Evolutionary conservation across 805 yeast species (phyloP), one percentile per base, ranked within the genome.

Genomic region (Tetrapisispora iriomotensis): DNA sequence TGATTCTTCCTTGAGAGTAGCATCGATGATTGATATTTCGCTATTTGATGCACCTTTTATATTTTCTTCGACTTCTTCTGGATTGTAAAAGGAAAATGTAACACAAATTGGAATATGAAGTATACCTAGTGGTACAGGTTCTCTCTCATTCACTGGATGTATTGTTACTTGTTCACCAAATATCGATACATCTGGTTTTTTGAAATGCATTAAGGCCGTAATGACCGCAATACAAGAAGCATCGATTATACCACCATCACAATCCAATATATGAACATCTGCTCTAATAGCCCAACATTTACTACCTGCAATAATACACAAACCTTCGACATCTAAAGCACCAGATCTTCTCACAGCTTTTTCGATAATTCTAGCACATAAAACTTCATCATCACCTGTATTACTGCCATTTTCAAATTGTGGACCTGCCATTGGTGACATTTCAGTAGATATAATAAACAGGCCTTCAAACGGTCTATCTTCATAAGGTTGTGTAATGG

Each of bases 391-490:
- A 42, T 81, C 83, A n/a, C 82, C 70, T 45, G 75, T 77, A 44
- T 71, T 70, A 22, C 74, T 67, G 22, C 78, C 79, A 49, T 75
- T 77, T 50, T 88, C 95, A 58, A 86, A 87, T 49, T 75, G 70
- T 1, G 94, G 80, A 5, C 87, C 78, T 1, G 96, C 95, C 86
- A 90, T 81, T 13, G 96, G 84, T 17, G 87, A 74, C 31, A 84
- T 76, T 53, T 92, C 97, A 2, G 95, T 82, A 36, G 82, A 75
- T 12, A 92, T 87, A 19, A 73, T 68, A 56, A 92, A 87, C 3
- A 82, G 53, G 1, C 98, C 98, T 60, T 92, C 98, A 56, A 85
- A 90, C 0, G 96, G 96, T 39, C 95, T 70, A 48, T 88, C 94
- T 36, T 86, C 95, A 46, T 71, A 80, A 0, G 98, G 98, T 42